Percentiles rank a stretch among this genome's conserved stretches.
phyloP scores from a whole-genome alignment of 2,329 filamentous ascomycete genomes.

The Biscogniauxia sp. region DNA sequence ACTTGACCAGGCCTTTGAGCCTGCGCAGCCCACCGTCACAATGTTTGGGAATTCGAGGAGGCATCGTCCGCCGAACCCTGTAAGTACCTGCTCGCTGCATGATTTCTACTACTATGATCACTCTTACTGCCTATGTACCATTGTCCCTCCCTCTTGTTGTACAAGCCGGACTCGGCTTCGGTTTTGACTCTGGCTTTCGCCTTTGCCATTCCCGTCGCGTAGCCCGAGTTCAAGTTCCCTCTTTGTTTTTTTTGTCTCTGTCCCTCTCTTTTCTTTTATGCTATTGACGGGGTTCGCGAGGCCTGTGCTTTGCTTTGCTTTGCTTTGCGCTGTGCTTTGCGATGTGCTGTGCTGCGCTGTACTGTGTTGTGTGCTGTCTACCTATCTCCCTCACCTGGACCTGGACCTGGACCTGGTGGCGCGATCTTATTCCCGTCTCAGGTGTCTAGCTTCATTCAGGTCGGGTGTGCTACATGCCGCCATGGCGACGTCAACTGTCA shows the following conservation, averaged over 20 bases:
- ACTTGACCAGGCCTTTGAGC: slow-evolving; percentile 20
- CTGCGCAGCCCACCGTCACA: slow-evolving; percentile 19
- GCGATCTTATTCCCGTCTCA: neutral
- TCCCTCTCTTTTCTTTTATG: neutral
- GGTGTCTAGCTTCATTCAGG: neutral
- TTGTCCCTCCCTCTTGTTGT: too few species aligned
- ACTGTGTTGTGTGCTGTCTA: too few species aligned
- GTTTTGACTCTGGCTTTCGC: slow-evolving; percentile 14
- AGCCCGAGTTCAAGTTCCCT: too few species aligned
- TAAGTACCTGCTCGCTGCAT: slow-evolving; percentile 38
- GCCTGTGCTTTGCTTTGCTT: too few species aligned
- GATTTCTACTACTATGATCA: slow-evolving; percentile 10
- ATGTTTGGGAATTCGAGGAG: slow-evolving; percentile 54
- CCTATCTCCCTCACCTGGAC: too few species aligned
- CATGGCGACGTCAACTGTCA: neutral
- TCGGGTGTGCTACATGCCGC: neutral
- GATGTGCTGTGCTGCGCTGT: too few species aligned
- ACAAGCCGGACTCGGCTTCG: too few species aligned
- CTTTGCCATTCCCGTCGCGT: slow-evolving; percentile 11
- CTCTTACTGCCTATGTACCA: neutral
- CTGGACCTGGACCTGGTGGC: neutral
- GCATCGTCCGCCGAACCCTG: slow-evolving; percentile 47
- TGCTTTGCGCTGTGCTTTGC: too few species aligned
- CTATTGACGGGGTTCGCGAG: too few species aligned
- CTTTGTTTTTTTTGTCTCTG: slow-evolving; percentile 14